A percentile compares a stretch with the other conserved stretches of the same genome.
Conservation (phyloP, 1,139 yeast genomes). For the Suhomyces wounanorum region DNA sequence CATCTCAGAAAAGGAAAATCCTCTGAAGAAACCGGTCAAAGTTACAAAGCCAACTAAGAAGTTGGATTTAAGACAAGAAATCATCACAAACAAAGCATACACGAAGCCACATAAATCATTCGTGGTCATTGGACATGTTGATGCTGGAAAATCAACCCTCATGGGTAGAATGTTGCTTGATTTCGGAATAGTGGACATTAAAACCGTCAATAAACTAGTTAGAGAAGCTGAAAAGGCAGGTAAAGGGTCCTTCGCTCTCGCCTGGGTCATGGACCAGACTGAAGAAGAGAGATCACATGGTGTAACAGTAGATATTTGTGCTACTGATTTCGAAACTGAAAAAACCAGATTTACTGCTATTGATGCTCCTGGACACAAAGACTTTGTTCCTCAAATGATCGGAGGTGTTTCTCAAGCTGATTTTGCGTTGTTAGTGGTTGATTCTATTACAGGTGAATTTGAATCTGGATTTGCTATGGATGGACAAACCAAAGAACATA, state of each 20-base stretch:
- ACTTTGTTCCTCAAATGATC: constrained; percentile 57
- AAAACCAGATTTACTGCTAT: constrained; percentile 75
- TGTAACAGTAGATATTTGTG: constrained; percentile 91
- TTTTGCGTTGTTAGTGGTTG: constrained; percentile 71
- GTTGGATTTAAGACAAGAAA: constrained; percentile 42
- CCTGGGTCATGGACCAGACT: constrained; percentile 98
- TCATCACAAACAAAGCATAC: constrained; percentile 35
- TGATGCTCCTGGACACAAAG: constrained; percentile 81
- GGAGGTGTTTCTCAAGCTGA: constrained; percentile 61
- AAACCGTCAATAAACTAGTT: constrained; percentile 72
- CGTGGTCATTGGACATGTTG: constrained; percentile 95
- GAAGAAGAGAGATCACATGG: constrained; percentile 87
- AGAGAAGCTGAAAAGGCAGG: constrained; percentile 83
- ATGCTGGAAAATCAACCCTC: constrained; percentile 95
- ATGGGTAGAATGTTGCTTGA: constrained; percentile 89
- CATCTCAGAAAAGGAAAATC: constrained; percentile 14
- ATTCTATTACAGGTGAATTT: constrained; percentile 80
- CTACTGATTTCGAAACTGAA: constrained; percentile 75
- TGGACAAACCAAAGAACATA: constrained; percentile 96
- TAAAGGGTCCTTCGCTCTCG: constrained; percentile 90
- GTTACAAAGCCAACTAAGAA: constrained; percentile 45
- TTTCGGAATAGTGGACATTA: constrained; percentile 75
- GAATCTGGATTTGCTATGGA: constrained; percentile 84
- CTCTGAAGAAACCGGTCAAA: constrained; percentile 20
- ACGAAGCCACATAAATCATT: constrained; percentile 70